Evolutionary conservation across 805 yeast species (phyloP), one percentile per base, ranked within the genome.

Genomic region (baker's yeast (Saccharomyces cerevisiae)): DNA sequence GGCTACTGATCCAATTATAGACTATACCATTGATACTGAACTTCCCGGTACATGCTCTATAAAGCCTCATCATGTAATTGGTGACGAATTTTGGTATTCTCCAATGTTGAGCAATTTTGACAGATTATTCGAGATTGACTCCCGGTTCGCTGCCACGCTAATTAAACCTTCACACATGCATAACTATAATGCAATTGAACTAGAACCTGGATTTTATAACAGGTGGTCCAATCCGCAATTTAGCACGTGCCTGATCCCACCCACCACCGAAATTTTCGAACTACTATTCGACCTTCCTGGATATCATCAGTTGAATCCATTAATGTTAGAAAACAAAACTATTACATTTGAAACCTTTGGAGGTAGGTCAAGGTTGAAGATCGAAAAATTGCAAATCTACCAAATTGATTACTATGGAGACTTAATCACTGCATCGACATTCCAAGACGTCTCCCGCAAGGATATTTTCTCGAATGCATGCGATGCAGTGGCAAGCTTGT

Each of bases 71-170:
- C 43, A 17, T n/a, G 24, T 26, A n/a, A 49, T 27, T 32, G 36
- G 5, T 4, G 26, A 28, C 14, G n/a, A 50, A 5, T 28, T 76
- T 75, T 5, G 73, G 64, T 53, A 61, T 64, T 80, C 85, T 0
- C 65, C 66, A 1, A 68, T 74, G 47, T 70, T 79, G 51, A 65
- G 62, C 56, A 57, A 60, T 2, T 70, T 73, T 69, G 63, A 67
- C 46, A 63, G 68, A n/a, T 62, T 81, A 1, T 83, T 81, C 59
- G 69, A 71, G 46, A 63, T 77, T 3, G 84, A 82, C 56, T 55
- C 72, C 47, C 60, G 66, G 14, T 79, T 72, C 63, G 59, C 59
- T 17, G 60, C 69, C 4, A 72, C 80, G 0, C 63, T 83, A 24
- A 59, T 72, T 1, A 68, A 73, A 52, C 85, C 87, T 2, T 28